A percentile compares a stretch with the other conserved stretches of the same genome.
Conservation (phyloP, 2,329 filamentous ascomycete genomes). For the Claviceps africana region DNA sequence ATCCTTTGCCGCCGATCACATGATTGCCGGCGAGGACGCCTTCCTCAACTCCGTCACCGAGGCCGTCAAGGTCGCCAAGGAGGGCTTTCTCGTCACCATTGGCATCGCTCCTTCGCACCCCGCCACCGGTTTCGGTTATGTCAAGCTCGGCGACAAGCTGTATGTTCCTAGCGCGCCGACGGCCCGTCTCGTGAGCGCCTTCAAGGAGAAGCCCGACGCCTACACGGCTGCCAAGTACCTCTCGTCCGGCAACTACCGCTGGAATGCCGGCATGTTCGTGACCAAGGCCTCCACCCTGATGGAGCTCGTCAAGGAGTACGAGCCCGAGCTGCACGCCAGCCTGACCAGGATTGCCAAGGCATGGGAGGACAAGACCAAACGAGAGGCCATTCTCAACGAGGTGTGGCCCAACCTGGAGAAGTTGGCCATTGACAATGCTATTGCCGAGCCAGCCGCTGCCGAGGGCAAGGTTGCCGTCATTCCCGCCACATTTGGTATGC, state of each 20-base stretch:
- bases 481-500: constrained; percentile 13
- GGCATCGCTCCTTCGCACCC: constrained; percentile 15
- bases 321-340: constrained; percentile 11
- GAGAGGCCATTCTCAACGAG: constrained; percentile 10
- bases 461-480: constrained; percentile 15
- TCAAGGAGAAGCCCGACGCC: constrained; percentile 16
- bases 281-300: constrained; percentile 14
- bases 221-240: constrained; percentile 15
- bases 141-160: constrained; percentile 13
- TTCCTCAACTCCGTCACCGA: constrained; percentile 14
- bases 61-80: constrained; percentile 14
- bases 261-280: constrained; percentile 16
- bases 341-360: constrained; percentile 12
- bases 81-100: constrained; percentile 15
- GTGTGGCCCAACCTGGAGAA: constrained; percentile 14
- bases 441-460: constrained; percentile 15
- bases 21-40: constrained; percentile 15
- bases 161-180: constrained; percentile 9
- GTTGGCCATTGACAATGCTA: constrained; percentile 14
- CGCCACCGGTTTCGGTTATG: constrained; percentile 15
- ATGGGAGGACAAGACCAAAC: constrained; percentile 12
- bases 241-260: constrained; percentile 14
- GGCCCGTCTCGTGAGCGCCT: constrained; percentile 13
- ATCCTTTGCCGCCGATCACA: constrained; percentile 15
- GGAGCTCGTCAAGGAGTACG: constrained; percentile 13